phyloP scores from a whole-genome alignment of 2,329 filamentous ascomycete genomes.

The Xylariaceae sp. region DNA sequence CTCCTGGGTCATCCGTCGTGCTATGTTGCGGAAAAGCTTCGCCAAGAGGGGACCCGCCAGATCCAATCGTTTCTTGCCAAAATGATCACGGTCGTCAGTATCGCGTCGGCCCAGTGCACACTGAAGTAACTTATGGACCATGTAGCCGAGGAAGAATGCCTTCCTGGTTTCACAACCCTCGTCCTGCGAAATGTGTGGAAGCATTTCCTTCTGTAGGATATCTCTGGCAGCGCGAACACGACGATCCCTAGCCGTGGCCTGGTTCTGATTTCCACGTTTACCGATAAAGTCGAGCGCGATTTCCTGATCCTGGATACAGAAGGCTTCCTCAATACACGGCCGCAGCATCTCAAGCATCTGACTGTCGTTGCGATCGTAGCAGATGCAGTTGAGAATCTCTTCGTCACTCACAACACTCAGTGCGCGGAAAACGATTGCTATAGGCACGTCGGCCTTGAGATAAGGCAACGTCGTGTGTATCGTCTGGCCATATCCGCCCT shows the following conservation, averaged over 20 bases:
- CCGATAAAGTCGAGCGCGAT: slow-evolving; percentile 93
- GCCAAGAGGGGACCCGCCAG: slow-evolving; percentile 89
- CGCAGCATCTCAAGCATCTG: slow-evolving; percentile 98
- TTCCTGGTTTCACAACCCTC: slow-evolving; percentile 94
- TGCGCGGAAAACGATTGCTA: slow-evolving; percentile 92
- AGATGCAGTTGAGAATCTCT: slow-evolving; percentile 96
- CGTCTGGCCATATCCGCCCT: slow-evolving; percentile 76
- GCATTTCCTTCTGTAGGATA: slow-evolving; percentile 91
- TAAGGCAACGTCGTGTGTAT: slow-evolving; percentile 91
- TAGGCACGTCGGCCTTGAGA: slow-evolving; percentile 87
- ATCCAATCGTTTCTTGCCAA: slow-evolving; percentile 97
- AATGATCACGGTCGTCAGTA: slow-evolving; percentile 96
- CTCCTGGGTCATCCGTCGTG: slow-evolving; percentile 85
- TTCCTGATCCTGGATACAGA: slow-evolving; percentile 91
- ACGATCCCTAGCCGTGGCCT: slow-evolving; percentile 73
- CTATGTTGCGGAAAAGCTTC: slow-evolving; percentile 91
- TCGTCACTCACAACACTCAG: slow-evolving; percentile 95
- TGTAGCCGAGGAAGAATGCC: slow-evolving; percentile 97
- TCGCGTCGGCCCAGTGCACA: slow-evolving; percentile 89
- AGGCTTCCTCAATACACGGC: slow-evolving; percentile 94
- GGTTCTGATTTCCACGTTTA: slow-evolving; percentile 70
- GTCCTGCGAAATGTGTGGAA: slow-evolving; percentile 92
- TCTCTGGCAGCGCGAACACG: slow-evolving; percentile 90
- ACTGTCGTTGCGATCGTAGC: slow-evolving; percentile 89
- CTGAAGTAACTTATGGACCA: slow-evolving; percentile 93